These are phyloP conservation scores for Pestalotiopsis fici DNA, from an alignment of 2,329 filamentous ascomycete genomes.

Conservation along the genomic window DNA sequence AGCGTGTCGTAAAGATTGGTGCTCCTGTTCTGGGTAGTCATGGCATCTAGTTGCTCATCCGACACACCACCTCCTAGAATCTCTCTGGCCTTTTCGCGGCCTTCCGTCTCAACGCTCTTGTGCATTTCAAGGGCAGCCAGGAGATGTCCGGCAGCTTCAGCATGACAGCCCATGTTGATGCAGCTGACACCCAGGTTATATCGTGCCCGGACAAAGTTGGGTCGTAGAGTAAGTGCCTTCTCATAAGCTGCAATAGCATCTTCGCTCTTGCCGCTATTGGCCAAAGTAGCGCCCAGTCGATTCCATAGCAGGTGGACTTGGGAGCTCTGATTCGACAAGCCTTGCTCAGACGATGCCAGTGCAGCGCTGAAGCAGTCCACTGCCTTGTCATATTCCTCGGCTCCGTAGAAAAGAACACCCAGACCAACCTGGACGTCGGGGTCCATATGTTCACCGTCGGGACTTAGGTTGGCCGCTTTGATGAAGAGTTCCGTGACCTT, in stretches of 20 bases:
- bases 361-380: constrained; percentile 97
- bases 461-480: constrained; percentile 85
- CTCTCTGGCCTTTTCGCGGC: constrained; percentile 80
- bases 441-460: constrained; percentile 93
- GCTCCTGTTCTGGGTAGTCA: constrained; percentile 94
- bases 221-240: constrained; percentile 83
- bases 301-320: constrained; percentile 98
- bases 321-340: constrained; percentile 78
- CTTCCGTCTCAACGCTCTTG: constrained; percentile 85
- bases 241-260: constrained; percentile 97
- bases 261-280: constrained; percentile 90
- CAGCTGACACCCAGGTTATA: constrained; percentile 97
- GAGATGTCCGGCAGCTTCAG: constrained; percentile 89
- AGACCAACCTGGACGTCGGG: constrained; percentile 97
- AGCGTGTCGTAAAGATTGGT: constrained; percentile 97
- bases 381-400: constrained; percentile 96
- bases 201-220: constrained; percentile 94
- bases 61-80: constrained; percentile 64
- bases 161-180: constrained; percentile 96
- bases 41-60: constrained; percentile 78
- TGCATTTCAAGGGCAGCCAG: constrained; percentile 94
- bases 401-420: constrained; percentile 95
- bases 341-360: constrained; percentile 80
- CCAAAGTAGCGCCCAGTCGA: constrained; percentile 89
- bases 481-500: constrained; percentile 92